Evolutionary conservation across 106 monocot genomes (phyloP).

Genomic region (Dendrobium officinale): DNA sequence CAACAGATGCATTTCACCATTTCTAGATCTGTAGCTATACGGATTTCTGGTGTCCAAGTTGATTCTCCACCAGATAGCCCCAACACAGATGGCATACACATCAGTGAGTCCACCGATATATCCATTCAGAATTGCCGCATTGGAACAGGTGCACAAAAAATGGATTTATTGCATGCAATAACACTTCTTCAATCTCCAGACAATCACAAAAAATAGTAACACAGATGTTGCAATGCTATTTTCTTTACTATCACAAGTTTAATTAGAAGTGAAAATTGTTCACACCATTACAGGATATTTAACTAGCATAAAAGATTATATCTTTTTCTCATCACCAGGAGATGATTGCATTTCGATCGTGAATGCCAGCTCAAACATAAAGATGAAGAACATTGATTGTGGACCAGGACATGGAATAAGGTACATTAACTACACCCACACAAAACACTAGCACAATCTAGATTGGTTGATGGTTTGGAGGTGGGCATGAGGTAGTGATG

Average conservation of each 20-base stretch:
- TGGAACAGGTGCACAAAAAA: conserved; percentile 52
- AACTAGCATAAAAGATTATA: background rate
- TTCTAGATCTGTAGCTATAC: conserved; percentile 28
- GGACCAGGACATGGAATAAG: conserved; percentile 99
- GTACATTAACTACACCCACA: conserved; percentile 18
- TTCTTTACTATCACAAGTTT: background rate
- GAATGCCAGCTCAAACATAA: conserved; percentile 72
- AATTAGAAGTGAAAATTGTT: background rate
- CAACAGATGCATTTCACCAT: conserved; percentile 90
- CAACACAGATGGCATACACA: conserved; percentile 95
- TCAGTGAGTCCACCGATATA: conserved; percentile 54
- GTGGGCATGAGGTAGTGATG: background rate
- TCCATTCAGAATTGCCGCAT: conserved; percentile 59
- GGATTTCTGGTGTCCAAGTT: conserved; percentile 42
- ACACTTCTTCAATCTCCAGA: background rate
- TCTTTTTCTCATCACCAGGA: conserved; percentile 25
- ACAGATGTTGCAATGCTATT: background rate
- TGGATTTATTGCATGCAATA: background rate
- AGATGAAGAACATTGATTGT: conserved; percentile 90
- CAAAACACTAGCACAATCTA: background rate
- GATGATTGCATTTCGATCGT: conserved; percentile 97
- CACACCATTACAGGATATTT: background rate
- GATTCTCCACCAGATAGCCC: conserved; percentile 66
- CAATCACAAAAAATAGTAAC: background rate
- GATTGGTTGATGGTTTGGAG: background rate